phyloP scores from a whole-genome alignment of 1,284 basidiomycete genomes.

The Microbotryomycetes sp. region DNA sequence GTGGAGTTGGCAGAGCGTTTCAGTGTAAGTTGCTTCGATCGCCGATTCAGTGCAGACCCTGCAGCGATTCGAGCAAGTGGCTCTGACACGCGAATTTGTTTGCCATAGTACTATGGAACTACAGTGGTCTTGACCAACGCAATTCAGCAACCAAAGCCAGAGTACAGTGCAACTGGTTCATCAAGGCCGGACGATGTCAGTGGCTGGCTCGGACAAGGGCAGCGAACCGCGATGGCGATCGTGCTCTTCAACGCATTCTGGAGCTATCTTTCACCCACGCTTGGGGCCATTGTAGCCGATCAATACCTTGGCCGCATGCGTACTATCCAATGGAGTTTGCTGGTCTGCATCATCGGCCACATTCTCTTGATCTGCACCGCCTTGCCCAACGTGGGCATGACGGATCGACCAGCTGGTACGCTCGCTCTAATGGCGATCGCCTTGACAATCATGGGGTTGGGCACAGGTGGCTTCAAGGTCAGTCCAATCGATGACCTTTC shows the following conservation, averaged over 20 bases:
- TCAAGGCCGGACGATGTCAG: slow-evolving; percentile 10
- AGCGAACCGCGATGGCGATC: slow-evolving; percentile 44
- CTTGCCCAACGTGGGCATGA: slow-evolving; percentile 58
- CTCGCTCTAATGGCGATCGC: slow-evolving; percentile 60
- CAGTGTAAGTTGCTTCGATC: too few relatives aligned
- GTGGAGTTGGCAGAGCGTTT: neutral
- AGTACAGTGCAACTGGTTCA: slow-evolving; percentile 27
- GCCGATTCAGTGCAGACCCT: too few relatives aligned
- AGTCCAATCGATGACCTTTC: slow-evolving; percentile 75
- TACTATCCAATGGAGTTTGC: slow-evolving; percentile 45
- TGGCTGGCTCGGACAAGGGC: slow-evolving; percentile 49
- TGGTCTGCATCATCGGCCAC: slow-evolving; percentile 50
- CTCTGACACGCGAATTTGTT: too few relatives aligned
- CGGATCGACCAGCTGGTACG: slow-evolving; percentile 54
- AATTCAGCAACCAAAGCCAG: slow-evolving; percentile 40
- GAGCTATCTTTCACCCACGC: slow-evolving; percentile 39
- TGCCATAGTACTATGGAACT: neutral
- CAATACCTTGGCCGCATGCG: slow-evolving; percentile 47
- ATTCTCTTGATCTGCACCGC: slow-evolving; percentile 65
- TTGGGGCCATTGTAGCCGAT: slow-evolving; percentile 42
- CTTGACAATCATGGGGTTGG: slow-evolving; percentile 60
- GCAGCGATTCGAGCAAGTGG: too few relatives aligned
- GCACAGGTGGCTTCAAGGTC: slow-evolving; percentile 60
- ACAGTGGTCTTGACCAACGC: slow-evolving; percentile 37
- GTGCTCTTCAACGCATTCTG: slow-evolving; percentile 33